Evolutionary conservation across 2,329 filamentous ascomycete genomes (phyloP), one percentile per base, ranked within the genome.

Genomic region (Nemania bipapillata): DNA sequence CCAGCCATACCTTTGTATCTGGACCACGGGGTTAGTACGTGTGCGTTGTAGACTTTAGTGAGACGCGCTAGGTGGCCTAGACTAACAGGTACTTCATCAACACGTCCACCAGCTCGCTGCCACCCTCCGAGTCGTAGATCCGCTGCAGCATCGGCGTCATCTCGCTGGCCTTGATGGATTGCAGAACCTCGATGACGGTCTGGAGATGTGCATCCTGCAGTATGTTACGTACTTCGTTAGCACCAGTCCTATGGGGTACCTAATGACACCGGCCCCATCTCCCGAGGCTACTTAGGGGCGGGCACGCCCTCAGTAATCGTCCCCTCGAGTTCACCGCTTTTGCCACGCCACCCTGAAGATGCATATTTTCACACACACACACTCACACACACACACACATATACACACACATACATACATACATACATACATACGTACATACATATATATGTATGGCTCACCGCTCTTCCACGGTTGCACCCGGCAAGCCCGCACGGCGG

Each of bases 71-170:
- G 53, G 28, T n/a, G 22, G 54, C 56, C n/a, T n/a, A 32, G 24
- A 85, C 91, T 77, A 88, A 97, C 90, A 97, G 85, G 83, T 97
- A 99, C 85, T 99, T 99, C 92, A 97, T 97, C 80, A 99, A 84
- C 59, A 95, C 93, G 80, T 99, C 96, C 74, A 97, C 84, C 69
- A 92, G 87, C 82, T 98, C 96, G 70, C 89, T 89, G 30, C 96
- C 96, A 70, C 92, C 92, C 58, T 92, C 89, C 11, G 90, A 89
- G 68, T 84, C 85, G 82, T 96, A 94, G 77, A 98, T 91, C 66
- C 90, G 88, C 81, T 91, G 89, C 74, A 99, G 85, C 77, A 98
- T 89, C 15, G 93, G 92, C 72, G 90, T 93, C 92, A 98, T 98
- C 75, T 99, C 96, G 75, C 92, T 92, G 78, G 96, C 94, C 80